These are phyloP conservation scores for Opeltia flavorubescens DNA, from an alignment of 495 filamentous ascomycete genomes.

Conservation along the genomic window DNA sequence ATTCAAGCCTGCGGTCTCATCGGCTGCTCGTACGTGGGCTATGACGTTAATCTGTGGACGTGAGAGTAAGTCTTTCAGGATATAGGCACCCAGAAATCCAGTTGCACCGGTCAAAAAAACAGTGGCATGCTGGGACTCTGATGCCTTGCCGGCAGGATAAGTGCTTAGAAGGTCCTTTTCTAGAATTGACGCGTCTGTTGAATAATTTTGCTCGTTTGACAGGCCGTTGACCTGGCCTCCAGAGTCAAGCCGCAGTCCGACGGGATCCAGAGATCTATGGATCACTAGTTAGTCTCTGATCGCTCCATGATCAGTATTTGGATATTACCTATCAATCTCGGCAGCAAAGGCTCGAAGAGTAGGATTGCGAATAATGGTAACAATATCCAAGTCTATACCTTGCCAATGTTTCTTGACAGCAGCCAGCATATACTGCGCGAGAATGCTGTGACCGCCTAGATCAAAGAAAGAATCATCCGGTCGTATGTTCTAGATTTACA, in stretches of 20 bases:
- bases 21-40: constrained; percentile 56
- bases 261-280: background rate
- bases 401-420: constrained; percentile 42
- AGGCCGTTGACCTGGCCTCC: background rate
- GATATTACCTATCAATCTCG: constrained; percentile 44
- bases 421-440: constrained; percentile 77
- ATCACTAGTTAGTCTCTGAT: background rate
- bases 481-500: constrained; percentile 41
- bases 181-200: background rate
- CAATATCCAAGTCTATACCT: constrained; percentile 58
- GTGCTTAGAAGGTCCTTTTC: background rate
- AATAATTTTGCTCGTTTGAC: background rate
- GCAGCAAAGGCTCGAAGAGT: constrained; percentile 59
- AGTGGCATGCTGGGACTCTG: constrained; percentile 27
- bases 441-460: constrained; percentile 71
- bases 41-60: constrained; percentile 51
- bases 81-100: constrained; percentile 76
- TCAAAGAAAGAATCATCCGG: constrained; percentile 73
- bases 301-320: background rate
- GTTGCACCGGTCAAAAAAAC: constrained; percentile 84
- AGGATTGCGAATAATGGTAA: constrained; percentile 58
- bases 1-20: constrained; percentile 32
- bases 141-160: constrained; percentile 18
- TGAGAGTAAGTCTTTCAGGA: constrained; percentile 59
- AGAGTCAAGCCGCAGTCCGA: background rate